These are phyloP conservation scores for Talaromyces sp. DNA, from an alignment of 2,329 filamentous ascomycete genomes.

Conservation along the genomic window DNA sequence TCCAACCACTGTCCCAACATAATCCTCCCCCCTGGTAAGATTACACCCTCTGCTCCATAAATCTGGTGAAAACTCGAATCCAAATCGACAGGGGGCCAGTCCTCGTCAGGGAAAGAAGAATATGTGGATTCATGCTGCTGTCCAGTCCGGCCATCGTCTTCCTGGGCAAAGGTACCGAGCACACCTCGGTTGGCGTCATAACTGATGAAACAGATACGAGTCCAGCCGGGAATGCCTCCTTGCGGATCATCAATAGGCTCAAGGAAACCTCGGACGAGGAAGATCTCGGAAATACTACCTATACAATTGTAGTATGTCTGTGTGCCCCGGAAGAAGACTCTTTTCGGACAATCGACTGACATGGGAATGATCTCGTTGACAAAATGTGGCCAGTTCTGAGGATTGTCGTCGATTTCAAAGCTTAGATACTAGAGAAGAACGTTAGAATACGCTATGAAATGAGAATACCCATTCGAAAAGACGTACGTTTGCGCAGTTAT, in stretches of 20 bases:
- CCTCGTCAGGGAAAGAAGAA: conserved; percentile 11
- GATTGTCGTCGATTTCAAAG: conserved; percentile 14
- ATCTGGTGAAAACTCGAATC: conserved; percentile 27
- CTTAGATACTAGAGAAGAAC: conserved; percentile 17
- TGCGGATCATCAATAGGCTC: conserved; percentile 25
- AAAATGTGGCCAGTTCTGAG: conserved; percentile 24
- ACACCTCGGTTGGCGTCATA: conserved; percentile 21
- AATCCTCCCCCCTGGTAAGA: conserved; percentile 44
- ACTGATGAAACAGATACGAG: conserved; percentile 33
- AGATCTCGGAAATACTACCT: conserved; percentile 1
- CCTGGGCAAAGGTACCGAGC: conserved; percentile 16
- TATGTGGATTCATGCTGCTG: not conserved
- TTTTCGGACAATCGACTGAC: not conserved
- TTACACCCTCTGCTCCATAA: conserved; percentile 45
- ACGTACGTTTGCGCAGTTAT: not conserved
- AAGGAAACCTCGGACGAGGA: conserved; percentile 30
- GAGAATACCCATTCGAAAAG: not conserved
- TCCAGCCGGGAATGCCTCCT: conserved; percentile 32
- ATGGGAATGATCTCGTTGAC: conserved; percentile 22
- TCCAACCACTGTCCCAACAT: conserved; percentile 48
- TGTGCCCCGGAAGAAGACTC: conserved; percentile 23
- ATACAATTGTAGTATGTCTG: conserved; percentile 15
- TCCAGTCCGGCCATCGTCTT: conserved; percentile 3
- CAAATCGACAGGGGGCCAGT: conserved; percentile 15
- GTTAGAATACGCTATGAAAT: not conserved